Percentiles rank a stretch among this genome's conserved stretches.
These are phyloP conservation scores for Cyclotella atomus DNA, from an alignment of 108 stramenopile species.

Conservation along the genomic window DNA sequence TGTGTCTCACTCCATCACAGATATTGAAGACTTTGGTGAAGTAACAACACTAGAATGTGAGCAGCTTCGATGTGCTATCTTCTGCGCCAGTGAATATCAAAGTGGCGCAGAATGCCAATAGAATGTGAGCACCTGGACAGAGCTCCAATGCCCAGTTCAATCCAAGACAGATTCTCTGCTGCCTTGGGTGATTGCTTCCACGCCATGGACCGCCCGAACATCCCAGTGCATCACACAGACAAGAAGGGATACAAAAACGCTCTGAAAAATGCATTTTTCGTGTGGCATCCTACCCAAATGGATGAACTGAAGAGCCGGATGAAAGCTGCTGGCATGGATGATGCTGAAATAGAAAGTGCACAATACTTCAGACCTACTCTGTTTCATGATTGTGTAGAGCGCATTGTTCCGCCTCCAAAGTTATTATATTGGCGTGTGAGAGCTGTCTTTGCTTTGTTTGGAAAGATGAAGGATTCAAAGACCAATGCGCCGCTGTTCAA, in stretches of 20 bases:
- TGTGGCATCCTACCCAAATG: conserved; percentile 14
- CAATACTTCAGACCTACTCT: conserved; percentile 9
- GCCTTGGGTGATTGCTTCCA: conserved; percentile 38
- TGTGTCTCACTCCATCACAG: neutral
- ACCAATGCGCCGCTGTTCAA: conserved; percentile 40
- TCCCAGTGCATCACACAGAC: conserved; percentile 1
- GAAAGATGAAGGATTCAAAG: conserved; percentile 17
- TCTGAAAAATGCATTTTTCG: conserved; percentile 12
- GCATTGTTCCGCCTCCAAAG: conserved; percentile 14
- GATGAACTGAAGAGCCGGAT: neutral
- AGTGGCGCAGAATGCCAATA: neutral
- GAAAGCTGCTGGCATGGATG: neutral
- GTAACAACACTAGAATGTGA: neutral
- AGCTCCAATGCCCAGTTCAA: conserved; percentile 14
- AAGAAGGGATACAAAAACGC: conserved; percentile 19
- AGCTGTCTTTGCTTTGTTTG: conserved; percentile 41
- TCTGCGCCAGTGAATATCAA: neutral
- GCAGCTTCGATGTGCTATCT: neutral
- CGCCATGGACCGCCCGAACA: conserved; percentile 18
- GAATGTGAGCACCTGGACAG: conserved; percentile 10
- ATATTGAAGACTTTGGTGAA: neutral
- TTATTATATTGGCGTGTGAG: conserved; percentile 40
- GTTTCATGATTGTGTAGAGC: conserved; percentile 4
- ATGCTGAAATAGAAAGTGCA: neutral
- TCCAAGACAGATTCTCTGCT: conserved; percentile 11